Evolutionary conservation across 2,329 filamentous ascomycete species (phyloP).

Genomic region (Xylaria digitata): DNA sequence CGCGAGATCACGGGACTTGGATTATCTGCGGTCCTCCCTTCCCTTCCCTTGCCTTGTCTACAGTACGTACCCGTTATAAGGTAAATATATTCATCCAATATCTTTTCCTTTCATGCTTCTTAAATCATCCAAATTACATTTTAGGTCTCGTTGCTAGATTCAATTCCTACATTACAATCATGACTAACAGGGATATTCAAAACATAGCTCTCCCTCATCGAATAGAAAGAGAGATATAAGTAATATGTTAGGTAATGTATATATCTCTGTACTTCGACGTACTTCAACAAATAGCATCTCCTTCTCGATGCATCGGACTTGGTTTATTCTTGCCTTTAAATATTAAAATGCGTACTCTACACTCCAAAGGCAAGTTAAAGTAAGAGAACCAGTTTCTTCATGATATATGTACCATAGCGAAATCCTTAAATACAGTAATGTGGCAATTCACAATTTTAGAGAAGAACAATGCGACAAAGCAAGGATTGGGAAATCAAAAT

Average conservation of each 20-base stretch:
- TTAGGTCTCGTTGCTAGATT: not conserved
- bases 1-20: slow-evolving; percentile 40
- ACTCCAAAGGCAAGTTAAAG: no score
- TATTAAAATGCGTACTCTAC: no score
- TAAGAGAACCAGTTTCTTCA: no score
- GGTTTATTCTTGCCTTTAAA: no score
- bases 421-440: not conserved
- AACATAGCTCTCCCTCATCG: not conserved
- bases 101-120: not conserved
- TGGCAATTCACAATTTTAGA: not conserved
- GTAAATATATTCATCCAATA: slow-evolving; percentile 2
- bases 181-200: no score
- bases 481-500: not conserved
- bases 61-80: not conserved
- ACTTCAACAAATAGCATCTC: no score
- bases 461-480: not conserved
- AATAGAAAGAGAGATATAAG: not conserved
- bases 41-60: not conserved
- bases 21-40: slow-evolving; percentile 7
- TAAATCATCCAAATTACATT: not conserved
- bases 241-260: no score
- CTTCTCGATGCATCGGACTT: no score
- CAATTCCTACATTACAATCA: not conserved
- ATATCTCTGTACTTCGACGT: no score
- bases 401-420: no score